Conservation (phyloP, 257 asterid species). For the Ilex aquifolium region DNA sequence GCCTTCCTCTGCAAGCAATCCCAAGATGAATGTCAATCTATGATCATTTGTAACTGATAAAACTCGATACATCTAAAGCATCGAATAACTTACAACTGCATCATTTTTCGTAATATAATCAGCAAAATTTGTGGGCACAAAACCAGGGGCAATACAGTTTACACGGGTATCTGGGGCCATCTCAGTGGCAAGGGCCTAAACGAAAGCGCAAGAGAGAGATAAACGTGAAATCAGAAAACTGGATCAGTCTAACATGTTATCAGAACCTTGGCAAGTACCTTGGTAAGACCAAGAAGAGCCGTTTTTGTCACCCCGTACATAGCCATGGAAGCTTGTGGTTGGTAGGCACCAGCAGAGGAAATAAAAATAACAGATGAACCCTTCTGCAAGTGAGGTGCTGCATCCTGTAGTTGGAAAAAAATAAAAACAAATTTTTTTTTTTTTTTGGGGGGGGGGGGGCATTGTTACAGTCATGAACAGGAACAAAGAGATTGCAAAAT, state of each 20-base stretch:
- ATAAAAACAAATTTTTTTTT: no score
- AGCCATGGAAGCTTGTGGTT: slow-evolving; percentile 51
- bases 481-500: neutral
- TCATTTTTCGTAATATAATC: slow-evolving; percentile 38
- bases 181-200: slow-evolving; percentile 84
- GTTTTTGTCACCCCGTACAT: slow-evolving; percentile 96
- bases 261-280: slow-evolving; percentile 33
- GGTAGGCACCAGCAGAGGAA: slow-evolving; percentile 60
- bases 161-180: slow-evolving; percentile 92
- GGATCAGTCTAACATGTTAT: no score
- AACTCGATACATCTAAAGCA: neutral
- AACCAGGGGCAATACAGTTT: slow-evolving; percentile 92
- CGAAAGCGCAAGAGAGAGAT: neutral
- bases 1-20: slow-evolving; percentile 45
- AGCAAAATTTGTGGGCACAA: slow-evolving; percentile 86
- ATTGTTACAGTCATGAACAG: neutral
- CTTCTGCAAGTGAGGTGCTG: slow-evolving; percentile 63
- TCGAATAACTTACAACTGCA: slow-evolving; percentile 33
- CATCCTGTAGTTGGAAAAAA: slow-evolving; percentile 39
- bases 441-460: no score
- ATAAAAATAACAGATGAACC: slow-evolving; percentile 71
- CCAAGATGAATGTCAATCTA: neutral
- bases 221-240: neutral
- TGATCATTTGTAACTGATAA: neutral
- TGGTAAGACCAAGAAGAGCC: slow-evolving; percentile 87